Base-by-base conservation (phyloP, 2,329 filamentous ascomycete genomes). In the Fusarium buharicum region DNA sequence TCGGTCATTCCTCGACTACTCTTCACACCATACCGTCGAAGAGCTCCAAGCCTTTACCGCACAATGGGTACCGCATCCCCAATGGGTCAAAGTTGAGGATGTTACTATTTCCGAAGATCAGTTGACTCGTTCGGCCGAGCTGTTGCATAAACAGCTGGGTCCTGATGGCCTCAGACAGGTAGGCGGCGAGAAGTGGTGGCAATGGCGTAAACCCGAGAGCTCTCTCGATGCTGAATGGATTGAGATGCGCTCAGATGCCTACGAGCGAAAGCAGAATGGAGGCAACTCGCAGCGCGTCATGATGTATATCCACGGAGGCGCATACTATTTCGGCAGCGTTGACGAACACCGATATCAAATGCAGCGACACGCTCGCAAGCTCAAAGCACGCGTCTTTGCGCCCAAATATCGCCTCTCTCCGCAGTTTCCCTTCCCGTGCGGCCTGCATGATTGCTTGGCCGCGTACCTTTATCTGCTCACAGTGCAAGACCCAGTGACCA, bases 271-370 rank as follows among this genome's bases (percentile, higher is more conserved):
- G 73, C 85, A 84, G 70, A 78, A 78, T 1, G 78, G 78, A 14
- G 84, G 86, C 44, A 82, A 83, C 18, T 84, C 85, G 16, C 88
- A 87, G 66, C 87, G 93, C 48, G 87, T 96, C 55, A 97, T 98
- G 86, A 80, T 99, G 20, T 98, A 98, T 76, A 82, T 98, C 18
- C 95, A 98, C 72, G 95, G 95, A 13, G 94, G 94, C 7, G 94
- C 91, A 17, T 98, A 97, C 77, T 99, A 89, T 77, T 98, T 99
- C 74, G 94, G 95, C 13, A 96, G 92, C 68, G 89, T 97, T 33
- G 93, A 97, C 72, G 93, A 96, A 75, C 95, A 98, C 79, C 88
- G 95, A n/a, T 98, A 98, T 77, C 94, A 98, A 81, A 88, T 99
- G 83, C 95, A 99, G 76, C 85, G 94, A 44, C 93, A 98, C 82